phyloP scores from a whole-genome alignment of 2,329 filamentous ascomycete genomes.

The Capronia epimyces region DNA sequence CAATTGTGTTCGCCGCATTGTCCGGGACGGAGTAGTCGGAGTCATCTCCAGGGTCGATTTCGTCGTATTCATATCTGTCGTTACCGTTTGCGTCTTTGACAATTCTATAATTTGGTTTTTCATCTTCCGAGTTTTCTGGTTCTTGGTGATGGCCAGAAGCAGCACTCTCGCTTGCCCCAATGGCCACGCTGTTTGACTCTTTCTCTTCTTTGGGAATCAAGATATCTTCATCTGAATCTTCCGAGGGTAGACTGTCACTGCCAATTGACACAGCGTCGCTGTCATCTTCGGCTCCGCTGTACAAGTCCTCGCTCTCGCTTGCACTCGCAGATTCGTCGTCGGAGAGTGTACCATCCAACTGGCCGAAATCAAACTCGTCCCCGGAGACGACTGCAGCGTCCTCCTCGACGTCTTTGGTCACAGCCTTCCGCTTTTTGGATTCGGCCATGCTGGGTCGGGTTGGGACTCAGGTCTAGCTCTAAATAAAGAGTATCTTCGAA shows the following conservation, averaged over 20 bases:
- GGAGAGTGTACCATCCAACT: conserved; percentile 41
- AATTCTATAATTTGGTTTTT: conserved; percentile 53
- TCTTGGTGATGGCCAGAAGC: conserved; percentile 10
- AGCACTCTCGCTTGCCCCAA: conserved; percentile 49
- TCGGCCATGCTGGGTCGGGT: conserved; percentile 16
- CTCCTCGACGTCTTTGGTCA: conserved; percentile 49
- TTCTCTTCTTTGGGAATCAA: conserved; percentile 2
- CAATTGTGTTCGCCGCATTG: conserved; percentile 81
- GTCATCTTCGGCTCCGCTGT: conserved; percentile 15
- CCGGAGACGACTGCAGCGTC: conserved; percentile 52
- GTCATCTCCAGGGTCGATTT: conserved; percentile 91
- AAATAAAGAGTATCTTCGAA: background rate
- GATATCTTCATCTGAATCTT: conserved; percentile 31
- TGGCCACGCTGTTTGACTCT: conserved; percentile 51
- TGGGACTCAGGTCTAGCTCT: background rate
- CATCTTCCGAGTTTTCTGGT: conserved; percentile 33
- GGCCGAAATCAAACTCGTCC: conserved; percentile 50
- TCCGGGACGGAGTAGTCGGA: conserved; percentile 87
- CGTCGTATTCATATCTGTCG: conserved; percentile 82
- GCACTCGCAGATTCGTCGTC: conserved; percentile 40
- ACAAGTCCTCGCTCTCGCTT: conserved; percentile 33
- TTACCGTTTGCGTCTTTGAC: conserved; percentile 84
- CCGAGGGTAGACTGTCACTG: conserved; percentile 13
- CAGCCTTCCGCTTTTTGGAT: conserved; percentile 60
- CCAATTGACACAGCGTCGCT: conserved; percentile 37